phyloP scores from a whole-genome alignment of 345 rosid species.

The Syzygium grande region DNA sequence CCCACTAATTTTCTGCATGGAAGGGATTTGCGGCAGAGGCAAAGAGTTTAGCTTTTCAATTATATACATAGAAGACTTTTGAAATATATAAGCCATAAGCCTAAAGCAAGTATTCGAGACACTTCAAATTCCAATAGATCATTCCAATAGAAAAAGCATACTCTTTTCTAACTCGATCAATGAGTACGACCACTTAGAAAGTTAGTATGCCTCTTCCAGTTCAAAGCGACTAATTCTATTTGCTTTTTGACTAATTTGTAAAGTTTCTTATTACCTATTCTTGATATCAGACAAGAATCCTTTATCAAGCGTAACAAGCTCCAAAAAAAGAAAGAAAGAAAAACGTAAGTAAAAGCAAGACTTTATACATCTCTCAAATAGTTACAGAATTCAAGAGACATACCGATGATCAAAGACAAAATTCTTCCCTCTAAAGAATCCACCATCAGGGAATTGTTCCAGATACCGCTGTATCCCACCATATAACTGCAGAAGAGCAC shows the following conservation, averaged over 20 bases:
- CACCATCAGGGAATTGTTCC: slow-evolving; percentile 89
- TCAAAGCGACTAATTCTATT: background rate
- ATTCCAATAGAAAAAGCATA: background rate
- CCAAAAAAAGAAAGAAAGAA: background rate
- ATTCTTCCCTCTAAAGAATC: slow-evolving; percentile 87
- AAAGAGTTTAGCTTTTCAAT: background rate
- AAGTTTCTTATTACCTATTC: background rate
- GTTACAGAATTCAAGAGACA: slow-evolving; percentile 2
- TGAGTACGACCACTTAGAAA: background rate
- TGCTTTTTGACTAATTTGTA: background rate
- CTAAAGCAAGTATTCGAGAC: background rate
- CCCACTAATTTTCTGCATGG: background rate
- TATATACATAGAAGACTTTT: background rate
- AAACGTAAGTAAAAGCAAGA: background rate
- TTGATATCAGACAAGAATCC: background rate
- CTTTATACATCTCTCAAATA: background rate
- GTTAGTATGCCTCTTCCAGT: background rate
- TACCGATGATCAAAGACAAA: slow-evolving; percentile 97
- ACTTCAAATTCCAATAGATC: background rate
- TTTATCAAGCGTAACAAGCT: background rate
- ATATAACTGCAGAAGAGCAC: slow-evolving; percentile 51
- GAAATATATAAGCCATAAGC: background rate
- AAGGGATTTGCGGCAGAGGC: background rate
- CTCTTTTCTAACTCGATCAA: background rate
- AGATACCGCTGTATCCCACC: slow-evolving; percentile 96